phyloP scores from a whole-genome alignment of 2,329 filamentous ascomycete genomes.

The Grosmannia penicillata region DNA sequence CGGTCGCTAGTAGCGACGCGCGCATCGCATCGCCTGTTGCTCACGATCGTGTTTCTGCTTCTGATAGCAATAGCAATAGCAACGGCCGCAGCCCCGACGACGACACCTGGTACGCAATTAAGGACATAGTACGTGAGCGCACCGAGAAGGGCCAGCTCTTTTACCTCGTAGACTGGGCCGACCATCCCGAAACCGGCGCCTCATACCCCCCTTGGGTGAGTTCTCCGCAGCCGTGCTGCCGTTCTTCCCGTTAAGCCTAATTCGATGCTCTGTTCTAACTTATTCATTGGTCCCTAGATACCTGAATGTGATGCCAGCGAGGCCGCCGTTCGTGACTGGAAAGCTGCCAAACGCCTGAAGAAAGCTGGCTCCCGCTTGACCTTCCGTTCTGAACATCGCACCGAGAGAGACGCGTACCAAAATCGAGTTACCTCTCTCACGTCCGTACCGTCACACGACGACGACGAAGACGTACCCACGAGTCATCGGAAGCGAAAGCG shows the following conservation, averaged over 20 bases:
- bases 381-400: too few relatives aligned
- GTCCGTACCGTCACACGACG: too few relatives aligned
- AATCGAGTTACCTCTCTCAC: too few relatives aligned
- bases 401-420: too few relatives aligned
- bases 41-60: too few relatives aligned
- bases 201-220: constrained; percentile 37
- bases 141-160: constrained; percentile 14
- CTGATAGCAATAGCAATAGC: neutral
- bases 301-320: constrained; percentile 15
- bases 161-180: constrained; percentile 44
- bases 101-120: constrained; percentile 16
- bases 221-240: too few relatives aligned
- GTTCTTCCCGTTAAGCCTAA: neutral
- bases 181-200: constrained; percentile 32
- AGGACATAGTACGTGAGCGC: constrained; percentile 23
- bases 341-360: constrained; percentile 4
- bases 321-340: constrained; percentile 16
- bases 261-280: neutral
- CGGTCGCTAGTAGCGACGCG: too few relatives aligned
- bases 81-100: neutral
- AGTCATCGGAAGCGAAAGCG: too few relatives aligned
- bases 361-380: too few relatives aligned
- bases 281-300: too few relatives aligned
- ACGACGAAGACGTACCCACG: too few relatives aligned
- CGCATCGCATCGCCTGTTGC: too few relatives aligned